phyloP scores from a whole-genome alignment of 306 rosid genomes.

The Vicia sativa region DNA sequence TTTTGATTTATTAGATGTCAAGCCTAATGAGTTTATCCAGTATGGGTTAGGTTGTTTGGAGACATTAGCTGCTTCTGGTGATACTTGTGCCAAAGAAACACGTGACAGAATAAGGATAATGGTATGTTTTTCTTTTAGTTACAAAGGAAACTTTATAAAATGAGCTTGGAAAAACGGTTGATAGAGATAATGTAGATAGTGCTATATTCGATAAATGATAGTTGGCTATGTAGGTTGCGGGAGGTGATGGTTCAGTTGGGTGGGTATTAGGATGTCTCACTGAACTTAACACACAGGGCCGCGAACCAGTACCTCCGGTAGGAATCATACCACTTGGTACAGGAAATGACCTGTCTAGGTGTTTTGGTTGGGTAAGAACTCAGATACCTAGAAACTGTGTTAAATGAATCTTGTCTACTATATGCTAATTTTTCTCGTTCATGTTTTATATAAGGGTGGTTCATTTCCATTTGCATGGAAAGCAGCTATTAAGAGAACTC shows the following conservation, averaged over 20 bases:
- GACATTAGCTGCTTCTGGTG: slow-evolving; percentile 64
- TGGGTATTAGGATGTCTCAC: slow-evolving; percentile 93
- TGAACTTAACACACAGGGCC: slow-evolving; percentile 57
- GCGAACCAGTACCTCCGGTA: slow-evolving; percentile 79
- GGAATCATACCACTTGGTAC: slow-evolving; percentile 96
- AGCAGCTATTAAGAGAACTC: slow-evolving; percentile 74
- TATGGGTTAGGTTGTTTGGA: slow-evolving; percentile 89
- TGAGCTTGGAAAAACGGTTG: not conserved
- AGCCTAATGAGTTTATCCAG: slow-evolving; percentile 78
- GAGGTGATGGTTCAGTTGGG: slow-evolving; percentile 98
- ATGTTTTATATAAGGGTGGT: slow-evolving; percentile 72
- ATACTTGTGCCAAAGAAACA: slow-evolving; percentile 74
- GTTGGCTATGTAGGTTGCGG: slow-evolving; percentile 81
- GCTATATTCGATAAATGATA: slow-evolving; percentile 15
- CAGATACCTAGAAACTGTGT: not conserved
- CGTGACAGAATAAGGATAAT: slow-evolving; percentile 79
- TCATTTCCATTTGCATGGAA: slow-evolving; percentile 96
- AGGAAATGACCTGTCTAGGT: slow-evolving; percentile 88
- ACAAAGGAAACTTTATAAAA: no score
- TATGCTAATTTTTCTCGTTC: slow-evolving; percentile 33
- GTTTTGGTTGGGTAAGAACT: slow-evolving; percentile 95
- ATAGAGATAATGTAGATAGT: not conserved
- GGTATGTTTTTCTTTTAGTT: no score
- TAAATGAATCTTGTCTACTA: slow-evolving; percentile 25
- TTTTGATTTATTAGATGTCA: slow-evolving; percentile 78